Percentiles rank a stretch among this genome's conserved stretches.
Conservation (phyloP, 2,329 filamentous ascomycete species). For the Delphinella strobiligena region DNA sequence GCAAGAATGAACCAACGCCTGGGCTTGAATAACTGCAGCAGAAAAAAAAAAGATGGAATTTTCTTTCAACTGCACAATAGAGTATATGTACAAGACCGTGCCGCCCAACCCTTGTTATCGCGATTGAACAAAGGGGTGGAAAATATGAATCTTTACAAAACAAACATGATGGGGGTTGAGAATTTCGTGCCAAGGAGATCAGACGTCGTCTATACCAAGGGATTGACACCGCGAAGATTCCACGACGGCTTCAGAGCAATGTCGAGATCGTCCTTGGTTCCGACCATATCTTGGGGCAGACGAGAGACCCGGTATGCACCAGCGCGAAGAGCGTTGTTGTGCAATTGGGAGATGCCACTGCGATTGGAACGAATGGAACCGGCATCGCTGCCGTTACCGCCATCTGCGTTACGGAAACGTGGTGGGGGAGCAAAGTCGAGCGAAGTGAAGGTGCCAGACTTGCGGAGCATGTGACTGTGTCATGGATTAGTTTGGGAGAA, state of each 20-base stretch:
- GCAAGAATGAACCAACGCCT: too few species aligned
- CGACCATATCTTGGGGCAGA: conserved; percentile 70
- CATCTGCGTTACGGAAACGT: conserved; percentile 51
- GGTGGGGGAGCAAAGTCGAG: conserved; percentile 73
- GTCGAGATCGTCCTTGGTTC: conserved; percentile 57
- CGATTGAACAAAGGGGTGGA: too few species aligned
- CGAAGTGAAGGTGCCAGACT: conserved; percentile 64
- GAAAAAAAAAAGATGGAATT: too few species aligned
- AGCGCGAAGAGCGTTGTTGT: conserved; percentile 60
- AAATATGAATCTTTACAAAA: too few species aligned
- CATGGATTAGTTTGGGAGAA: conserved; percentile 11
- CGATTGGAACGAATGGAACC: conserved; percentile 54
- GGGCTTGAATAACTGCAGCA: too few species aligned
- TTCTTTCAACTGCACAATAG: too few species aligned
- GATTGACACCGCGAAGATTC: conserved; percentile 20
- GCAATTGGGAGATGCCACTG: conserved; percentile 61
- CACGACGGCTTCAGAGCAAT: conserved; percentile 45
- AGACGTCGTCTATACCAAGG: too few species aligned
- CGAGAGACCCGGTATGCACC: conserved; percentile 81
- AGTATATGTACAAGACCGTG: too few species aligned
- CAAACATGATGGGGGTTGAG: too few species aligned
- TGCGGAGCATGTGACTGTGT: conserved; percentile 57
- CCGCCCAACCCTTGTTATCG: too few species aligned
- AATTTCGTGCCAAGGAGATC: too few species aligned
- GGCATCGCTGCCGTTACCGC: conserved; percentile 34